A percentile compares a stretch with the other conserved stretches of the same genome.
Conservation (phyloP, 768 basidiomycete genomes). For the Mycena rosella region DNA sequence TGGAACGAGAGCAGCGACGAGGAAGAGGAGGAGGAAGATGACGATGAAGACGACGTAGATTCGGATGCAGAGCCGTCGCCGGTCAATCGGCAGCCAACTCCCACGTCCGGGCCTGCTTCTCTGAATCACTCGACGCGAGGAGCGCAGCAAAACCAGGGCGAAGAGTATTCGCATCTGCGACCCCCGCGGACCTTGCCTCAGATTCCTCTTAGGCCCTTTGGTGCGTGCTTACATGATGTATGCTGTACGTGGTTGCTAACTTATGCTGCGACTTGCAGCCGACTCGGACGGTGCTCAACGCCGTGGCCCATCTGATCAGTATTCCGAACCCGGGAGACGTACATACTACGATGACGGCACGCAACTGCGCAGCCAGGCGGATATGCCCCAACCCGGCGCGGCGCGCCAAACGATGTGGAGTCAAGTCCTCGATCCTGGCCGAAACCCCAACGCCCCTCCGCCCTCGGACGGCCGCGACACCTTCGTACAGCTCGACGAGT, state of each 20-base stretch:
- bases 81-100: constrained; percentile 42
- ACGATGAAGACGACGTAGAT: constrained; percentile 78
- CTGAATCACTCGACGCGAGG: constrained; percentile 44
- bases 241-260: constrained; percentile 29
- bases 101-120: constrained; percentile 40
- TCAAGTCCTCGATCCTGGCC: constrained; percentile 83
- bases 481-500: constrained; percentile 80
- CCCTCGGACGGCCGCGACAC: constrained; percentile 63
- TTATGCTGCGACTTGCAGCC: constrained; percentile 42
- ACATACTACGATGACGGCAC: constrained; percentile 70
- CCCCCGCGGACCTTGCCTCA: constrained; percentile 77
- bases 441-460: constrained; percentile 58
- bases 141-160: constrained; percentile 43
- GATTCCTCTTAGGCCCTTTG: constrained; percentile 61
- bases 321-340: constrained; percentile 61
- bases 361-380: constrained; percentile 67
- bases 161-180: constrained; percentile 61
- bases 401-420: constrained; percentile 88
- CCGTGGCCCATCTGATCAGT: constrained; percentile 64
- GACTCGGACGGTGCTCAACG: constrained; percentile 59
- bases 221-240: constrained; percentile 50
- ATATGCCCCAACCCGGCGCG: constrained; percentile 64
- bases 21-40: constrained; percentile 88
- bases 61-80: constrained; percentile 64
- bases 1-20: constrained; percentile 84